Conservation (phyloP, 805 yeast species). For the Wickerhamiella sergipiensis region DNA sequence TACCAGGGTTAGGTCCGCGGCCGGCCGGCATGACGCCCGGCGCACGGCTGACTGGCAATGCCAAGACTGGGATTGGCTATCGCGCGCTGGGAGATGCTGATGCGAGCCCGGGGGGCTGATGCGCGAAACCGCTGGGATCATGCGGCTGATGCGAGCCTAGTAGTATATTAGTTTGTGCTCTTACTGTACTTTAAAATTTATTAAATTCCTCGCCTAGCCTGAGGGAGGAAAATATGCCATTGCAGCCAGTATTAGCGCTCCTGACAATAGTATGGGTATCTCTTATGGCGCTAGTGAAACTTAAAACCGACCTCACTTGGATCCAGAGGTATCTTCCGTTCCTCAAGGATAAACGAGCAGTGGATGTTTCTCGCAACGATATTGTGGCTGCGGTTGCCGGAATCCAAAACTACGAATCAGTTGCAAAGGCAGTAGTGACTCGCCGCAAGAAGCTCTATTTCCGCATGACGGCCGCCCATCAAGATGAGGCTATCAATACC, state of each 20-base stretch:
- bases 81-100: no score
- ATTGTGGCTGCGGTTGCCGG: slow-evolving; percentile 13
- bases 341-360: neutral
- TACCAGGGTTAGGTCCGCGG: neutral
- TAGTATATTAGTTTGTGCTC: no score
- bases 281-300: neutral
- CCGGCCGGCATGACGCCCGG: neutral
- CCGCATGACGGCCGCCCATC: slow-evolving; percentile 41
- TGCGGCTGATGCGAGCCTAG: no score
- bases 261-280: neutral
- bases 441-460: slow-evolving; percentile 18
- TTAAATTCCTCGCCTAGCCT: no score
- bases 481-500: slow-evolving; percentile 40
- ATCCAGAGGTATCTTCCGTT: neutral
- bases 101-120: no score
- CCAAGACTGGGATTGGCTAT: neutral
- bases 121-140: no score
- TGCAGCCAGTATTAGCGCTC: neutral
- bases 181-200: no score
- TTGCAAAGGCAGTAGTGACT: slow-evolving; percentile 7
- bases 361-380: neutral
- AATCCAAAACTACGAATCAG: slow-evolving; percentile 13
- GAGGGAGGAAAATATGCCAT: neutral
- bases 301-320: neutral
- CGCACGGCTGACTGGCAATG: neutral